Evolutionary conservation across 805 yeast species (phyloP).

Genomic region (Tanozyma kutaoensis): DNA sequence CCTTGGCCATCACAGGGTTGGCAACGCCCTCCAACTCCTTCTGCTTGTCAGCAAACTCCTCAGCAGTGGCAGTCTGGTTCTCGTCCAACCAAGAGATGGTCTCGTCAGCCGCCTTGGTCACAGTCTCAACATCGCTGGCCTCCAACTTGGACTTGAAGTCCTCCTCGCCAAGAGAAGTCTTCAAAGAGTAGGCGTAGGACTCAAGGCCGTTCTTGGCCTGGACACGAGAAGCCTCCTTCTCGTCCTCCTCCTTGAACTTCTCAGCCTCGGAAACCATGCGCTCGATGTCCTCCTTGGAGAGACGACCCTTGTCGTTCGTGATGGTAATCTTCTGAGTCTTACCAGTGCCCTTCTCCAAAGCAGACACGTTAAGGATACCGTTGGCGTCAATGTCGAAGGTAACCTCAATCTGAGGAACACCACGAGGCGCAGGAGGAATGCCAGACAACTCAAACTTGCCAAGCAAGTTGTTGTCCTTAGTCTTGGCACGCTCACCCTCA

Average conservation of each 20-base stretch:
- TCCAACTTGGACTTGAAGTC: slow-evolving; percentile 51
- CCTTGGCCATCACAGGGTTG: slow-evolving; percentile 93
- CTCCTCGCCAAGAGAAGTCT: slow-evolving; percentile 48
- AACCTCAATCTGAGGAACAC: slow-evolving; percentile 96
- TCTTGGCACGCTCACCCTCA: slow-evolving; percentile 97
- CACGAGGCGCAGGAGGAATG: slow-evolving; percentile 98
- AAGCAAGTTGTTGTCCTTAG: slow-evolving; percentile 89
- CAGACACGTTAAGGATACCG: slow-evolving; percentile 93
- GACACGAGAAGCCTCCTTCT: slow-evolving; percentile 84
- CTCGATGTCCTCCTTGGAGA: slow-evolving; percentile 94
- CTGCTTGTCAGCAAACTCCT: slow-evolving; percentile 85
- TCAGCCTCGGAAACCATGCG: slow-evolving; percentile 97
- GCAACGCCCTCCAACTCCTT: slow-evolving; percentile 92
- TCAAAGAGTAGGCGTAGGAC: slow-evolving; percentile 88
- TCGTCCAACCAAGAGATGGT: slow-evolving; percentile 86
- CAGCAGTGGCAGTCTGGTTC: slow-evolving; percentile 84
- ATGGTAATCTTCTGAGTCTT: slow-evolving; percentile 94
- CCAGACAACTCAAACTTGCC: slow-evolving; percentile 96
- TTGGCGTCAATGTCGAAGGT: slow-evolving; percentile 95
- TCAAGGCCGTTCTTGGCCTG: slow-evolving; percentile 92
- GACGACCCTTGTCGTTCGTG: slow-evolving; percentile 97
- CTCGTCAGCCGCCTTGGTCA: slow-evolving; percentile 73
- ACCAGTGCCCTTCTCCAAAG: slow-evolving; percentile 97
- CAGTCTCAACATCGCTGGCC: slow-evolving; percentile 52
- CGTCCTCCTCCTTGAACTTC: slow-evolving; percentile 50